Conservation (phyloP, 1,139 yeast genomes). For the Wickerhamomyces sp. region DNA sequence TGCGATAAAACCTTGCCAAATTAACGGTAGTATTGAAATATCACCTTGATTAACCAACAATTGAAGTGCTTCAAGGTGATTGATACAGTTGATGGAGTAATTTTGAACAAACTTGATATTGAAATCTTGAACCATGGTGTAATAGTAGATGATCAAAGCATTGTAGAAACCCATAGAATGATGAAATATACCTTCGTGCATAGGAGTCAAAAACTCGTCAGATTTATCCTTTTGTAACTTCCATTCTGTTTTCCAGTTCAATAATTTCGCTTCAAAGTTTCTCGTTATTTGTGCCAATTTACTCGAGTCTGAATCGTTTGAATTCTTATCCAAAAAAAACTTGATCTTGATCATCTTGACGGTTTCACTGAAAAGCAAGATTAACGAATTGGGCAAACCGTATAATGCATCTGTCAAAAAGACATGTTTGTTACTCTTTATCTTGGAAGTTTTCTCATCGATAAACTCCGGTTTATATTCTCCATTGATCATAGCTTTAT, state of each 20-base stretch:
- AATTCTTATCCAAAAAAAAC: constrained; percentile 38
- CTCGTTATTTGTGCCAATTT: constrained; percentile 42
- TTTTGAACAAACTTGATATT: constrained; percentile 48
- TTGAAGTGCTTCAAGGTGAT: constrained; percentile 62
- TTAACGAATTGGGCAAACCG: constrained; percentile 79
- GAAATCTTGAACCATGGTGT: constrained; percentile 55
- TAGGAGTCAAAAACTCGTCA: constrained; percentile 36
- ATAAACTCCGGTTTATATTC: constrained; percentile 27
- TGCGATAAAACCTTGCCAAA: constrained; percentile 89
- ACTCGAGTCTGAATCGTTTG: constrained; percentile 25
- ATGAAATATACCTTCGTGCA: constrained; percentile 73
- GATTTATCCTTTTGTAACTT: constrained; percentile 21
- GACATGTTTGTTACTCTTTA: constrained; percentile 42
- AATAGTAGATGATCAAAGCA: constrained; percentile 70
- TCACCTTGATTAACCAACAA: constrained; percentile 47
- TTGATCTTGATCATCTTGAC: constrained; percentile 61
- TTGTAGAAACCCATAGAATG: constrained; percentile 79
- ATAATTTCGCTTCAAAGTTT: constrained; percentile 45
- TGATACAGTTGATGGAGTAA: constrained; percentile 55
- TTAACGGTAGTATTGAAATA: constrained; percentile 65
- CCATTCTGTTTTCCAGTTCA: constrained; percentile 63
- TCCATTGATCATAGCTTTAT: constrained; percentile 12
- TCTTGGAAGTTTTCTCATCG: constrained; percentile 36
- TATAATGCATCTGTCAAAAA: constrained; percentile 78
- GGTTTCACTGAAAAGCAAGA: constrained; percentile 64